Evolutionary conservation across 805 yeast species (phyloP), one percentile per base, ranked within the genome.

Genomic region (Cyberlindnera veronae): DNA sequence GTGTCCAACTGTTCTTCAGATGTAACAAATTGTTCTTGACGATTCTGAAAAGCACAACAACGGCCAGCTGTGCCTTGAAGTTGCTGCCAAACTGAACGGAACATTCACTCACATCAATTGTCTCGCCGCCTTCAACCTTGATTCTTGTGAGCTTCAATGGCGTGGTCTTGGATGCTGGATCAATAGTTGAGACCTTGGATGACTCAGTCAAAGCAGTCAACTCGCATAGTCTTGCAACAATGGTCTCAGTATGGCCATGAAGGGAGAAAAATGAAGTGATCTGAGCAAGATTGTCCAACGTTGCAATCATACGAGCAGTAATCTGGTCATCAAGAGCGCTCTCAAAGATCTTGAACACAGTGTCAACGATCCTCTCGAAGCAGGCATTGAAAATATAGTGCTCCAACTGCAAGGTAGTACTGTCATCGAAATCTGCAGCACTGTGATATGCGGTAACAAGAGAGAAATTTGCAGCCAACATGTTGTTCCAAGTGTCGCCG

Each of bases 291-390:
- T 86, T 89, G 55, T 90, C 97, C 51, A 91, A 72, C 3, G 91
- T 85, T 0, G 95, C 76, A 69, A 93, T 81, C 68, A 93, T 85
- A 42, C 91, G 76, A 1, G 93, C 81, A 34, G 89, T 81, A 9
- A 93, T 79, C 34, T 87, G 85, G 60, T 93, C 98, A 58, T 93
- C 97, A 1, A 87, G 68, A 0, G 98, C 96, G 37, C 85, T 86
- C 21, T 84, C 81, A 63, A 88, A 93, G 30, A 91, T 87, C 38
- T 74, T 76, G 37, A 90, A 72, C 30, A 90, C 63, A 0, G 95
- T 81, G 10, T 81, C 75, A 6, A 86, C 72, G n/a, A 93, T 68
- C 15, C 76, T 75, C 29, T 74, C 71, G 53, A 84, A 84, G 6
- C 77, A 68, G 10, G 74, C 67, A 37, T 74, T 78, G 57, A 91